A percentile compares a stretch with the other conserved stretches of the same genome.
Conservation (phyloP, 108 stramenopile genomes). For the Cylindrotheca fusiformis region DNA sequence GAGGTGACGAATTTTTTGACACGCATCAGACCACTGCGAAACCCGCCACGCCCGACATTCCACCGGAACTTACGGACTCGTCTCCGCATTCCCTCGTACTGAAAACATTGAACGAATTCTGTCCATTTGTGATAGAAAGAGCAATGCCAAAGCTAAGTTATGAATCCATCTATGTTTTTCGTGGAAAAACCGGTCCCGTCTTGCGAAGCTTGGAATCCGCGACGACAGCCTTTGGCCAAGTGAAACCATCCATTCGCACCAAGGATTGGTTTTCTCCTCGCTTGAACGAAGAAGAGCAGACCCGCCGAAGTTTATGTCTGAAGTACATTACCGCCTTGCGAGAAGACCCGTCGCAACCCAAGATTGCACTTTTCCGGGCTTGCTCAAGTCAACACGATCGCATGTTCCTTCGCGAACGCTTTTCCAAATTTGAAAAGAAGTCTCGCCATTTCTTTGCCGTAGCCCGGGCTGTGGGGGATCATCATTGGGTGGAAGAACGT, state of each 20-base stretch:
- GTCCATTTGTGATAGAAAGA: conserved; percentile 56
- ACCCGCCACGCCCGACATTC: not conserved
- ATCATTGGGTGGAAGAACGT: conserved; percentile 69
- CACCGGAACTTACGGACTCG: not conserved
- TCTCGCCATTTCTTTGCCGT: conserved; percentile 13
- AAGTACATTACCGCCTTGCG: not conserved
- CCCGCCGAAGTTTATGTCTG: conserved; percentile 30
- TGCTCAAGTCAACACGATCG: not conserved
- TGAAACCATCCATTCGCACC: not conserved
- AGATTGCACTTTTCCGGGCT: not conserved
- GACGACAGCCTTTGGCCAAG: conserved; percentile 5
- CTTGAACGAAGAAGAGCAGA: conserved; percentile 25
- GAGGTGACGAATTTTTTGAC: conserved; percentile 11
- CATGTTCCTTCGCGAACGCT: not conserved
- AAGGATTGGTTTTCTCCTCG: conserved; percentile 39
- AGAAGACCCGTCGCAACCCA: not conserved
- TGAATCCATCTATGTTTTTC: conserved; percentile 32
- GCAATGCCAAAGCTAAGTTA: conserved; percentile 32
- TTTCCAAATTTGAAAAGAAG: not conserved
- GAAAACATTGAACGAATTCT: conserved; percentile 23
- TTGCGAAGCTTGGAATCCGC: conserved; percentile 13
- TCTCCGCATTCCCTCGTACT: conserved; percentile 10
- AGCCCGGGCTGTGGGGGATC: conserved; percentile 58
- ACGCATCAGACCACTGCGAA: not conserved
- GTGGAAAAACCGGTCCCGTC: not conserved